Conservation (phyloP, 1,284 basidiomycete species). For the Ceratobasidium sp. region DNA sequence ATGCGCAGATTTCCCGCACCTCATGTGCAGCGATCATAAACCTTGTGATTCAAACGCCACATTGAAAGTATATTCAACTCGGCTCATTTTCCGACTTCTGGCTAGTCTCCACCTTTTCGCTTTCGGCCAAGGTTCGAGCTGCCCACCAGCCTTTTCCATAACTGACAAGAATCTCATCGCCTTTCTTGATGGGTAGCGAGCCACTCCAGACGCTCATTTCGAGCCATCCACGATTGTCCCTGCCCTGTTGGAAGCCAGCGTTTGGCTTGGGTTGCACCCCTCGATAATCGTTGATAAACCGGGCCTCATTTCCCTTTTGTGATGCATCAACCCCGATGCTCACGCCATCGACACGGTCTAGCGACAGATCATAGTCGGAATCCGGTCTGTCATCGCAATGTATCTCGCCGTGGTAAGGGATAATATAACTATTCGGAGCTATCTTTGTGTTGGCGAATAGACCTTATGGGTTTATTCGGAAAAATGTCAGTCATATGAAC, state of each 20-base stretch:
- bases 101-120: too few relatives aligned
- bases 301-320: slow-evolving; percentile 79
- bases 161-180: slow-evolving; percentile 85
- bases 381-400: slow-evolving; percentile 72
- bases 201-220: slow-evolving; percentile 79
- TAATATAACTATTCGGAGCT: slow-evolving; percentile 66
- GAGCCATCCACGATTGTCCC: slow-evolving; percentile 66
- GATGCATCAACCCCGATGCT: slow-evolving; percentile 70
- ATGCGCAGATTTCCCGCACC: neutral
- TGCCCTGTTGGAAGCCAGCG: slow-evolving; percentile 71
- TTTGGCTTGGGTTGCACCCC: slow-evolving; percentile 74
- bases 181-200: slow-evolving; percentile 69
- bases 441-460: slow-evolving; percentile 81
- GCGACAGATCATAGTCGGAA: slow-evolving; percentile 87
- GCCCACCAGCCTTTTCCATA: slow-evolving; percentile 95
- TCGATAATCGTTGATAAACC: slow-evolving; percentile 89
- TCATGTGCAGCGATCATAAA: neutral
- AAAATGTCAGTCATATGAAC: slow-evolving; percentile 33
- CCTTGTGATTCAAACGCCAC: neutral
- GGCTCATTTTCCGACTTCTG: too few relatives aligned
- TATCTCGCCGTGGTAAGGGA: slow-evolving; percentile 87
- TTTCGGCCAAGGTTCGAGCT: slow-evolving; percentile 51
- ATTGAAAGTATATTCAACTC: neutral
- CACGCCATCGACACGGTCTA: slow-evolving; percentile 52
- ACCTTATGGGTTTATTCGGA: slow-evolving; percentile 48